These are phyloP conservation scores for Phytophthora pini DNA, from an alignment of 352 stramenopile species.

Conservation along the genomic window DNA sequence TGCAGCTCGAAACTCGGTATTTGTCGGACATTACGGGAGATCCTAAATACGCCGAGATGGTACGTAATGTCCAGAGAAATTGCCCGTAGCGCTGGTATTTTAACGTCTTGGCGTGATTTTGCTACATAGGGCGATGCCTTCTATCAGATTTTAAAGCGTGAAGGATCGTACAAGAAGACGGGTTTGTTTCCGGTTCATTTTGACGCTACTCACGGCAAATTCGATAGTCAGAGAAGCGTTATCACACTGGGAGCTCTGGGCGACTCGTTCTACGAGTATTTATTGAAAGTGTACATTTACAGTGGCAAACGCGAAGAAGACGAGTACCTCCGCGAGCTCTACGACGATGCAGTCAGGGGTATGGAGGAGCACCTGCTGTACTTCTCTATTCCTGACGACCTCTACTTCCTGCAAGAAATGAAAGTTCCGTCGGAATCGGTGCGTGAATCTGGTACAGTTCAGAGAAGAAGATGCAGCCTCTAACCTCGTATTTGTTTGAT, in stretches of 20 bases:
- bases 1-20: constrained; percentile 87
- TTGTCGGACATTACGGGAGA: constrained; percentile 84
- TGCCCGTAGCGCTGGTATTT: no score
- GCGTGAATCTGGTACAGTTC: constrained; percentile 13
- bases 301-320: constrained; percentile 83
- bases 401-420: constrained; percentile 79
- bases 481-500: constrained; percentile 11
- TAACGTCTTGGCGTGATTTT: background rate
- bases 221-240: constrained; percentile 26
- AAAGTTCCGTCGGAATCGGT: constrained; percentile 56
- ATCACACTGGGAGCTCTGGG: constrained; percentile 92
- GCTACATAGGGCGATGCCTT: constrained; percentile 69
- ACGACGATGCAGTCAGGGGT: constrained; percentile 94
- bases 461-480: background rate
- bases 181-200: constrained; percentile 93
- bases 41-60: constrained; percentile 70
- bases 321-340: constrained; percentile 83
- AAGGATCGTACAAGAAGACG: constrained; percentile 73
- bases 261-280: constrained; percentile 99
- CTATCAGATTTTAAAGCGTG: constrained; percentile 72
- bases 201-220: constrained; percentile 40
- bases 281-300: constrained; percentile 98
- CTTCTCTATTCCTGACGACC: constrained; percentile 59
- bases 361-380: constrained; percentile 93
- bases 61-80: constrained; percentile 22